phyloP scores from a whole-genome alignment of 495 filamentous ascomycete species.

The Filosporella fistucella region DNA sequence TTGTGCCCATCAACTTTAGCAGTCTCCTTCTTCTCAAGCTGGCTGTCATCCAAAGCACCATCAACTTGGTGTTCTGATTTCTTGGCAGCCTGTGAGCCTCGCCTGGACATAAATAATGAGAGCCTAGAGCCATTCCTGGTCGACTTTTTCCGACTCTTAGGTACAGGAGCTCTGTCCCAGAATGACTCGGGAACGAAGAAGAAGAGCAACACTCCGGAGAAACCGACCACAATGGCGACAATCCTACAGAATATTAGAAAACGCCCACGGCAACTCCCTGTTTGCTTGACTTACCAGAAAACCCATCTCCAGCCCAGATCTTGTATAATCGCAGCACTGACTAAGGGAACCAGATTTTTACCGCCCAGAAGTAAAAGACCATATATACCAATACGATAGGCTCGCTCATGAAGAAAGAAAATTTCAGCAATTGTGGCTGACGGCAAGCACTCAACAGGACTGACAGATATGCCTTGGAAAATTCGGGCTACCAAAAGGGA shows the following conservation, averaged over 20 bases:
- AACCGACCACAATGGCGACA: constrained; percentile 78
- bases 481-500: constrained; percentile 81
- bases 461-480: constrained; percentile 82
- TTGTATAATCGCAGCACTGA: constrained; percentile 82
- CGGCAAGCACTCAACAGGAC: constrained; percentile 89
- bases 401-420: constrained; percentile 92
- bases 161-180: constrained; percentile 81
- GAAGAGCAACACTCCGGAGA: constrained; percentile 70
- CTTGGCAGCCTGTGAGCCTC: neutral
- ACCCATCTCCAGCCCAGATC: constrained; percentile 85
- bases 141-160: constrained; percentile 38
- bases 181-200: constrained; percentile 95
- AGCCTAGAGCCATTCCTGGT: constrained; percentile 23
- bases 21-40: neutral
- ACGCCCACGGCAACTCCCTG: neutral
- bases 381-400: constrained; percentile 94
- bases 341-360: constrained; percentile 87
- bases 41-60: constrained; percentile 6
- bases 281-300: constrained; percentile 61
- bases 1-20: neutral
- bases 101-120: constrained; percentile 3
- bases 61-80: constrained; percentile 5
- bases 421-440: constrained; percentile 96
- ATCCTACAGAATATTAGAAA: constrained; percentile 50
- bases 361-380: constrained; percentile 85